Percentiles rank a stretch among this genome's conserved stretches.
These are phyloP conservation scores for Xylariales sp. DNA, from an alignment of 2,329 filamentous ascomycete species.

Conservation along the genomic window DNA sequence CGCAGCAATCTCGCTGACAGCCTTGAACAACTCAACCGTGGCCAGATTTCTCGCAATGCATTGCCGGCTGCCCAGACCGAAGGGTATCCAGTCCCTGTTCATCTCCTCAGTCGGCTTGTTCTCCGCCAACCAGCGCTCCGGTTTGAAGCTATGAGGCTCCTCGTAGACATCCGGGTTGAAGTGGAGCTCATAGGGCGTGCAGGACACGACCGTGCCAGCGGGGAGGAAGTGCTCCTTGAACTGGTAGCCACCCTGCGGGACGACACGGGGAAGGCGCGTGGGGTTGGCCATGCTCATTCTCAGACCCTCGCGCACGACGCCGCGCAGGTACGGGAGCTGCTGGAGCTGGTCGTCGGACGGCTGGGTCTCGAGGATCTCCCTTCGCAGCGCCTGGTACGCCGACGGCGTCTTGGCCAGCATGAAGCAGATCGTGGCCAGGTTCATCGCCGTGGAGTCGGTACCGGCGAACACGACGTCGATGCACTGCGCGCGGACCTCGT, in stretches of 20 bases:
- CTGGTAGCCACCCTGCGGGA: neutral
- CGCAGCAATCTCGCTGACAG: too few species aligned
- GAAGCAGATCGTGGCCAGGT: constrained; percentile 37
- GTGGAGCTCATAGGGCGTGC: constrained; percentile 27
- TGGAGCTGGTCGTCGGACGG: too few species aligned
- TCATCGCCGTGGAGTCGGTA: constrained; percentile 49
- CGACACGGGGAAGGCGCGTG: neutral
- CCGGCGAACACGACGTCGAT: constrained; percentile 53
- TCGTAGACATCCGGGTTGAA: constrained; percentile 20
- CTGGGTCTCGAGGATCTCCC: neutral
- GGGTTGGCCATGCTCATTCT: neutral
- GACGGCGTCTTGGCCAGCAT: neutral
- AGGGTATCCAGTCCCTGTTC: too few species aligned
- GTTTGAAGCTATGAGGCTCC: too few species aligned
- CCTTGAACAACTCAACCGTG: too few species aligned
- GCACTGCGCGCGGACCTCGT: constrained; percentile 44
- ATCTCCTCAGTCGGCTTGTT: too few species aligned
- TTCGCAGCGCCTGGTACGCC: neutral
- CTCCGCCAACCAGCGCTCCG: too few species aligned
- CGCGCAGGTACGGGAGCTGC: neutral
- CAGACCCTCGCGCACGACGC: neutral
- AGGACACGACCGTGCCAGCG: constrained; percentile 22
- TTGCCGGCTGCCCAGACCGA: too few species aligned
- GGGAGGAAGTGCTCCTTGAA: constrained; percentile 4
- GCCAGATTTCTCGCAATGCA: too few species aligned